phyloP scores from a whole-genome alignment of 805 yeast species.

The Zygoascus ofunaensis region DNA sequence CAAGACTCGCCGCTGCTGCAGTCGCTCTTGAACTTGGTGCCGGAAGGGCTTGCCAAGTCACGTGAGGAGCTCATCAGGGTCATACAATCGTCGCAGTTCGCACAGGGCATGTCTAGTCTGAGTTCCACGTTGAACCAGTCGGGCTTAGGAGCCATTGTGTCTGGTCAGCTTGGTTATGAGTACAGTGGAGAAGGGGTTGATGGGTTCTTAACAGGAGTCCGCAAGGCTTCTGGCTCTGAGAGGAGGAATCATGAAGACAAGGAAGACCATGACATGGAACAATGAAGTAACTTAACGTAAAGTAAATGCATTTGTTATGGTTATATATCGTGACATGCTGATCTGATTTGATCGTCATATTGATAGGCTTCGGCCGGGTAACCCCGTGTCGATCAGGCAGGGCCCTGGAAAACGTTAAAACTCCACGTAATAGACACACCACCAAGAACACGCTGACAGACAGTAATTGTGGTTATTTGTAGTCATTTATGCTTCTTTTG shows the following conservation, averaged over 20 bases:
- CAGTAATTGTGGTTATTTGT: too few relatives aligned
- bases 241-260: slow-evolving; percentile 4
- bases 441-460: too few relatives aligned
- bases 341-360: too few relatives aligned
- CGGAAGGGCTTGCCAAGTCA: slow-evolving; percentile 33
- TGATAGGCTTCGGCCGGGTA: too few relatives aligned
- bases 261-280: slow-evolving; percentile 1
- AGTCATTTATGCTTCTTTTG: too few relatives aligned
- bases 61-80: slow-evolving; percentile 35
- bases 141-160: slow-evolving; percentile 36
- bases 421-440: too few relatives aligned
- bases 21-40: slow-evolving; percentile 34
- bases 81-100: slow-evolving; percentile 42
- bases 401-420: too few relatives aligned
- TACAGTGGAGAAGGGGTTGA: slow-evolving; percentile 50
- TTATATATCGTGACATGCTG: too few relatives aligned
- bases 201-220: slow-evolving; percentile 38
- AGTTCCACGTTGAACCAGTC: slow-evolving; percentile 37
- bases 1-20: slow-evolving; percentile 29
- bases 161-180: slow-evolving; percentile 40
- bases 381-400: too few relatives aligned
- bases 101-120: slow-evolving; percentile 35
- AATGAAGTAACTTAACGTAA: slow-evolving; percentile 1
- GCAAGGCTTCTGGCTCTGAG: slow-evolving; percentile 18
- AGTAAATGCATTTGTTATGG: too few relatives aligned